phyloP scores from a whole-genome alignment of 768 basidiomycete species.

The Hypsizygus marmoreus region DNA sequence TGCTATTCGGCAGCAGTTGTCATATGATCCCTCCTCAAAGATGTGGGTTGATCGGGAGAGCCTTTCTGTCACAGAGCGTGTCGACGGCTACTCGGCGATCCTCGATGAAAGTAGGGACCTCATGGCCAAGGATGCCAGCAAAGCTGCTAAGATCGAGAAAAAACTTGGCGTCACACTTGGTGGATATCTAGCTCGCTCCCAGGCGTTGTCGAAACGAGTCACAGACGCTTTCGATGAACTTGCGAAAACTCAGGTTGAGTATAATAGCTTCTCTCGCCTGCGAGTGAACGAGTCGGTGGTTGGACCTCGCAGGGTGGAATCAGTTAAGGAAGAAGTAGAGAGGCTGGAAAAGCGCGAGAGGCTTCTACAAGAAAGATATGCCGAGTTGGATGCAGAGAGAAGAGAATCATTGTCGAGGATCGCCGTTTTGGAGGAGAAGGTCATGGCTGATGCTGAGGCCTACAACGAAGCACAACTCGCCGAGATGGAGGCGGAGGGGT shows the following conservation, averaged over 20 bases:
- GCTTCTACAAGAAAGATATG: conserved; percentile 78
- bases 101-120: conserved; percentile 63
- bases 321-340: conserved; percentile 88
- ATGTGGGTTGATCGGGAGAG: conserved; percentile 67
- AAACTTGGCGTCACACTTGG: conserved; percentile 84
- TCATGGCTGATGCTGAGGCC: conserved; percentile 85
- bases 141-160: conserved; percentile 86
- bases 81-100: conserved; percentile 62
- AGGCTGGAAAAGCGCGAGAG: conserved; percentile 75
- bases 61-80: conserved; percentile 60
- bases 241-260: conserved; percentile 64
- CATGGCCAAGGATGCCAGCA: conserved; percentile 81
- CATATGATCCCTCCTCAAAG: conserved; percentile 56
- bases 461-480: conserved; percentile 77
- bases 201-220: conserved; percentile 63
- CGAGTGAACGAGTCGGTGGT: conserved; percentile 70
- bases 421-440: conserved; percentile 73
- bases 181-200: conserved; percentile 84
- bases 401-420: conserved; percentile 61
- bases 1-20: conserved; percentile 58
- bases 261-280: conserved; percentile 79
- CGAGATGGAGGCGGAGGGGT: conserved; percentile 50
- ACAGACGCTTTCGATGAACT: conserved; percentile 72
- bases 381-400: conserved; percentile 76
- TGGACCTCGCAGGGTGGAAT: conserved; percentile 75